These are phyloP conservation scores for Magnusiomyces paraingens DNA, from an alignment of 1,139 yeast species.

Conservation along the genomic window DNA sequence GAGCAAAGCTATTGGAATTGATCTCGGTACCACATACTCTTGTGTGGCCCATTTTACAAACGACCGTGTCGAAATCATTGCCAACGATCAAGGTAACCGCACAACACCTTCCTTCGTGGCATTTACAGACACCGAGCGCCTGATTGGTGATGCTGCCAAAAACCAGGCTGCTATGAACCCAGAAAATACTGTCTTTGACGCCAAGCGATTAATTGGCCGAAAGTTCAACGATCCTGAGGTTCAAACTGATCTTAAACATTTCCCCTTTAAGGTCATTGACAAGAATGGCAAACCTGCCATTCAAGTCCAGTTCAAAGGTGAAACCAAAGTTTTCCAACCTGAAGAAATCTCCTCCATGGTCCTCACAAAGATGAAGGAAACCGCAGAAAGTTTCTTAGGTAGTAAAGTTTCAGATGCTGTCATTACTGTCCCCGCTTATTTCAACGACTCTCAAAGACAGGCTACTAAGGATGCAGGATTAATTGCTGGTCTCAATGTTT, in stretches of 20 bases:
- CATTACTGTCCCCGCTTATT: conserved; percentile 91
- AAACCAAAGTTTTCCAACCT: conserved; percentile 87
- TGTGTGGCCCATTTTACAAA: conserved; percentile 96
- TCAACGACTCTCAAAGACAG: conserved; percentile 94
- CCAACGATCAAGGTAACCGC: conserved; percentile 98
- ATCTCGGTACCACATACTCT: conserved; percentile 98
- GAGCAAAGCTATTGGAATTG: conserved; percentile 53
- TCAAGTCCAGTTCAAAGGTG: conserved; percentile 91
- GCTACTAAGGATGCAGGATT: conserved; percentile 97
- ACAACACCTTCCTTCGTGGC: conserved; percentile 97
- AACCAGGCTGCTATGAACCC: conserved; percentile 98
- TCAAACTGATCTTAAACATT: conserved; percentile 87
- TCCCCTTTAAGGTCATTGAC: conserved; percentile 93
- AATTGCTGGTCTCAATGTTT: conserved; percentile 90
- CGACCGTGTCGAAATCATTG: conserved; percentile 89
- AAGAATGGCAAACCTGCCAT: conserved; percentile 81
- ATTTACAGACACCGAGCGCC: conserved; percentile 92
- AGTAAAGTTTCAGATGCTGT: conserved; percentile 83
- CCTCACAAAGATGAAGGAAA: conserved; percentile 91
- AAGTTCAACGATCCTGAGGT: conserved; percentile 82
- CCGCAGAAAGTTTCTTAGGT: conserved; percentile 89
- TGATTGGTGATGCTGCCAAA: conserved; percentile 98
- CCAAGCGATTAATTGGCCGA: conserved; percentile 96
- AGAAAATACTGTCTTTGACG: conserved; percentile 90
- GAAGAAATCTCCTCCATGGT: conserved; percentile 96